A percentile compares a stretch with the other conserved stretches of the same genome.
Conservation (phyloP, 352 stramenopile species). For the Phytophthora chlamydospora region DNA sequence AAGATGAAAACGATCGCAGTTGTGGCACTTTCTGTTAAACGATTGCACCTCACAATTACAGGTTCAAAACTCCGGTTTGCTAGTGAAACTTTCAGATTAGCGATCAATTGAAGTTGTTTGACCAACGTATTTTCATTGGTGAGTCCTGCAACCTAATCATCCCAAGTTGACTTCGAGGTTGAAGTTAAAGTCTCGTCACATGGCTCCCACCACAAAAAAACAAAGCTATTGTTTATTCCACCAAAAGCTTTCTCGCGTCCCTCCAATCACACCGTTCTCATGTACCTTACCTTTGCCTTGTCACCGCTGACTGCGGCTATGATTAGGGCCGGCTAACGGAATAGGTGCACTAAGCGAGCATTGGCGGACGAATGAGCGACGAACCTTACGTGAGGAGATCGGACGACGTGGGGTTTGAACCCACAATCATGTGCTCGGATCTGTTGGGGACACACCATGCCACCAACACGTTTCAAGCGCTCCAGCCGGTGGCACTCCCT, state of each 20-base stretch:
- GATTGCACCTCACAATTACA: too few species aligned
- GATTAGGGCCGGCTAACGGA: constrained; percentile 3
- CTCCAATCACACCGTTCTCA: constrained; percentile 11
- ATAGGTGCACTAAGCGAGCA: constrained; percentile 12
- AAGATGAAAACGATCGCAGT: too few species aligned
- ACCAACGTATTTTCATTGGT: too few species aligned
- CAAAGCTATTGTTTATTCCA: not conserved
- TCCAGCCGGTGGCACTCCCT: too few species aligned
- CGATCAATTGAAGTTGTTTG: too few species aligned
- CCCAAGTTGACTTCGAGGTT: too few species aligned
- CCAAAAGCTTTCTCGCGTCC: not conserved
- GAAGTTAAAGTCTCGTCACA: too few species aligned
- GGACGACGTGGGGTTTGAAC: constrained; percentile 10
- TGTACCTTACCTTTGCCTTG: constrained; percentile 13
- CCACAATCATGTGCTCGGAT: not conserved
- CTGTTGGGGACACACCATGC: not conserved
- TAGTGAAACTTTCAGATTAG: too few species aligned
- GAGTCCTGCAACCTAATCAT: too few species aligned
- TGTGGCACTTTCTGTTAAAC: too few species aligned
- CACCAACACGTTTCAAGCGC: constrained; percentile 1
- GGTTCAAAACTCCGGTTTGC: too few species aligned
- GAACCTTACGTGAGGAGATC: constrained; percentile 17
- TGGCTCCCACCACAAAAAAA: constrained; percentile 2
- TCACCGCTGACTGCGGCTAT: constrained; percentile 6
- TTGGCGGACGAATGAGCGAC: constrained; percentile 21